phyloP scores from a whole-genome alignment of 2,329 filamentous ascomycete species.

The Cercospora nicotianae region DNA sequence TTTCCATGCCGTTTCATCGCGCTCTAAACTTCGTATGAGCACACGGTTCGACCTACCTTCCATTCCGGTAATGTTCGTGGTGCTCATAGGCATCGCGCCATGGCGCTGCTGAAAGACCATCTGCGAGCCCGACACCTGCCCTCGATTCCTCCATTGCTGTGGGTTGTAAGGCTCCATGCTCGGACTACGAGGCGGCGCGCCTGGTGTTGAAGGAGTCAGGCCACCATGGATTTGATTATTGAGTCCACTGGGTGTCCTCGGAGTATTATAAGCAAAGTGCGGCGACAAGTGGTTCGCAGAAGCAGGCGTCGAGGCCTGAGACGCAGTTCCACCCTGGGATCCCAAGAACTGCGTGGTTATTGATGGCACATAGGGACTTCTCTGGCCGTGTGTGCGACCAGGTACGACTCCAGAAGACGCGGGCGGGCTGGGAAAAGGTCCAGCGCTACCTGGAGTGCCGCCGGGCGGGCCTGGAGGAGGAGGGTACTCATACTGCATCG shows the following conservation, averaged over 20 bases:
- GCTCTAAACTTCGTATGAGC: not conserved
- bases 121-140: slow-evolving; percentile 41
- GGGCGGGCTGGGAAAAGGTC: slow-evolving; percentile 27
- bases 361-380: slow-evolving; percentile 27
- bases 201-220: slow-evolving; percentile 19
- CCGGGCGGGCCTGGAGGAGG: slow-evolving; percentile 31
- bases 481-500: slow-evolving; percentile 34
- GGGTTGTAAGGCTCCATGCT: slow-evolving; percentile 50
- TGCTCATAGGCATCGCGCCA: slow-evolving; percentile 35
- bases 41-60: slow-evolving; percentile 43
- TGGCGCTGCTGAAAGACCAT: slow-evolving; percentile 38
- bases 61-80: slow-evolving; percentile 49
- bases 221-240: slow-evolving; percentile 24
- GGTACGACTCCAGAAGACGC: slow-evolving; percentile 35
- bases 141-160: slow-evolving; percentile 50
- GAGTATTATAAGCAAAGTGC: slow-evolving; percentile 30
- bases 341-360: slow-evolving; percentile 34
- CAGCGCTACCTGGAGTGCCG: slow-evolving; percentile 25
- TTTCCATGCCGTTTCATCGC: not conserved
- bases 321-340: slow-evolving; percentile 35
- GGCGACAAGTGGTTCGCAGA: slow-evolving; percentile 39
- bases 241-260: slow-evolving; percentile 29
- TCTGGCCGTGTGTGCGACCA: slow-evolving; percentile 18
- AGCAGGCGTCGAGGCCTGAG: slow-evolving; percentile 40
- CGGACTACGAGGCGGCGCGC: slow-evolving; percentile 32